Conservation (phyloP, 2,329 filamentous ascomycete species). For the Zalaria sp. region DNA sequence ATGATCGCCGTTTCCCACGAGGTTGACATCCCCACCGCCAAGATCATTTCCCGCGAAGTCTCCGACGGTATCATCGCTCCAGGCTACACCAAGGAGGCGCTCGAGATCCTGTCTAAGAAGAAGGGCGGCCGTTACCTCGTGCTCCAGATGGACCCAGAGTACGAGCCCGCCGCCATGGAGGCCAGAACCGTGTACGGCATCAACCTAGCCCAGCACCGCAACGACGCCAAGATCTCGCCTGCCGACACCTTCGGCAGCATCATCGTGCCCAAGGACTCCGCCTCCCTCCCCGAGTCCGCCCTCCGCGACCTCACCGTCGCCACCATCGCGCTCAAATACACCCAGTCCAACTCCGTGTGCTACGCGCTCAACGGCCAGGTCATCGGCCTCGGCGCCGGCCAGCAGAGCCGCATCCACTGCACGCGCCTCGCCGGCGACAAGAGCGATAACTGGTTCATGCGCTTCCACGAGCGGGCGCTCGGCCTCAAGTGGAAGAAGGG, state of each 20-base stretch:
- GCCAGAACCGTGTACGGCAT: slow-evolving; percentile 82
- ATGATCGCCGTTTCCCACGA: slow-evolving; percentile 85
- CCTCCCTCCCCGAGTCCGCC: slow-evolving; percentile 59
- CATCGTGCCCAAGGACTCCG: slow-evolving; percentile 70
- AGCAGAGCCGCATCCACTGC: slow-evolving; percentile 97
- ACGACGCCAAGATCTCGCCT: slow-evolving; percentile 76
- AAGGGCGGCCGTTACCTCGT: slow-evolving; percentile 96
- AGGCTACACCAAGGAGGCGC: slow-evolving; percentile 68
- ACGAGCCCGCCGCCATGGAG: slow-evolving; percentile 61
- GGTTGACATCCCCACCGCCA: slow-evolving; percentile 84
- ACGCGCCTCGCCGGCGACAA: slow-evolving; percentile 95
- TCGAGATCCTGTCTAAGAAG: slow-evolving; percentile 92
- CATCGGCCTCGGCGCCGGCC: slow-evolving; percentile 84
- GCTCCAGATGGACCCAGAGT: slow-evolving; percentile 83
- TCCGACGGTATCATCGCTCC: slow-evolving; percentile 94
- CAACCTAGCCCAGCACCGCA: slow-evolving; percentile 78
- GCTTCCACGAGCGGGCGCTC: slow-evolving; percentile 84
- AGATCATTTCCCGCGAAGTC: slow-evolving; percentile 95
- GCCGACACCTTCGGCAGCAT: slow-evolving; percentile 68
- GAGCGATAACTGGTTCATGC: slow-evolving; percentile 99
- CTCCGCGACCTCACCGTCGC: slow-evolving; percentile 84
- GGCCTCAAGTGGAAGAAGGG: slow-evolving; percentile 94
- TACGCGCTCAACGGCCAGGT: slow-evolving; percentile 91
- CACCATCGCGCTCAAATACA: slow-evolving; percentile 96
- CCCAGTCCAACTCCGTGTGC: slow-evolving; percentile 97